Percentiles rank a stretch among this genome's conserved stretches.
Evolutionary conservation across 306 rosid genomes (phyloP).

Genomic region (Dryas drummondii): DNA sequence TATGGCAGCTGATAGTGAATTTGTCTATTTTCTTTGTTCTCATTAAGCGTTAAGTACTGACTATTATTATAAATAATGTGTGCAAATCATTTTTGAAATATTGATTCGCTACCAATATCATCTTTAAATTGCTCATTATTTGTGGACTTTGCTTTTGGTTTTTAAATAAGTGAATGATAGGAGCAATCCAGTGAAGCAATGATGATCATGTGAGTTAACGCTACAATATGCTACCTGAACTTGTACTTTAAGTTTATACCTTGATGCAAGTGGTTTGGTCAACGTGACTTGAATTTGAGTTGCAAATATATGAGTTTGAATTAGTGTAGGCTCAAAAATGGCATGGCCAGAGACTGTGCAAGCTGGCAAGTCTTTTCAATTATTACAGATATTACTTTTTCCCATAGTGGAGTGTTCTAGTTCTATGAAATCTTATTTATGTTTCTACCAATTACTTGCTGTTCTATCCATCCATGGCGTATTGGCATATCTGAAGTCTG

Average conservation of each 20-base stretch:
- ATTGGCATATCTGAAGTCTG: too few relatives aligned
- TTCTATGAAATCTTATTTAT: neutral
- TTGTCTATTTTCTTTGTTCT: too few relatives aligned
- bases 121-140: too few relatives aligned
- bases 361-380: too few relatives aligned
- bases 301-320: neutral
- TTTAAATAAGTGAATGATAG: neutral
- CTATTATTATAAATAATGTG: too few relatives aligned
- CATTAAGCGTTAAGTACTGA: too few relatives aligned
- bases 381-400: too few relatives aligned
- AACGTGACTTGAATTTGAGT: neutral
- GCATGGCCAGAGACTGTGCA: neutral
- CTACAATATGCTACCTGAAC: neutral
- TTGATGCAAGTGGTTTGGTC: neutral
- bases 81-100: too few relatives aligned
- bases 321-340: neutral
- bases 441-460: neutral
- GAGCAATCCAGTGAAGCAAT: neutral
- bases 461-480: neutral
- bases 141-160: neutral
- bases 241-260: neutral
- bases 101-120: too few relatives aligned
- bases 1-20: too few relatives aligned
- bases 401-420: neutral
- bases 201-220: neutral